These are phyloP conservation scores for Claviceps spartinae DNA, from an alignment of 2,329 filamentous ascomycete species.

Conservation along the genomic window DNA sequence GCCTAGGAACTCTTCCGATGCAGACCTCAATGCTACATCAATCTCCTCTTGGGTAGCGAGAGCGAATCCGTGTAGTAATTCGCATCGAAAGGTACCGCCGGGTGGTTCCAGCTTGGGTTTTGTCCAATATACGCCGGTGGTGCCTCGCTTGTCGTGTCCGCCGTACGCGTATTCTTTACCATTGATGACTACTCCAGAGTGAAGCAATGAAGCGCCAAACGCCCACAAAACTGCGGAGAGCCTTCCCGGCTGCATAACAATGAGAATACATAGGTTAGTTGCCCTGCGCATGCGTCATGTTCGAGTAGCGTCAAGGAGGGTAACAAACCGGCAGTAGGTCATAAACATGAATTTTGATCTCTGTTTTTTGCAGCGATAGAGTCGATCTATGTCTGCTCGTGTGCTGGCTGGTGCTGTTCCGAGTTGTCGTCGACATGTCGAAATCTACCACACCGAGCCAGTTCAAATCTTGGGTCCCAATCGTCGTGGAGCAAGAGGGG, in stretches of 20 bases:
- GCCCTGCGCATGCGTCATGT: neutral
- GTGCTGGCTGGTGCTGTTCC: constrained; percentile 13
- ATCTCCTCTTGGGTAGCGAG: constrained; percentile 56
- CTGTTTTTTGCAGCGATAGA: constrained; percentile 55
- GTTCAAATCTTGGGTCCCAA: neutral
- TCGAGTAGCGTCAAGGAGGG: neutral
- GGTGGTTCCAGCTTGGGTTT: constrained; percentile 58
- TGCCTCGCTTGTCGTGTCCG: constrained; percentile 55
- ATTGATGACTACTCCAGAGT: constrained; percentile 72
- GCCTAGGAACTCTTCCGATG: constrained; percentile 60
- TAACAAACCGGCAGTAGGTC: constrained; percentile 54
- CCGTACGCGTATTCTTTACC: constrained; percentile 75
- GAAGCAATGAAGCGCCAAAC: constrained; percentile 62
- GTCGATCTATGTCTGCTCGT: constrained; percentile 45
- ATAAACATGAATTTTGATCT: constrained; percentile 66
- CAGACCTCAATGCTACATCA: constrained; percentile 51
- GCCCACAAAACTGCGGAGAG: constrained; percentile 68
- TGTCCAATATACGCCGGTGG: constrained; percentile 77
- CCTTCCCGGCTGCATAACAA: constrained; percentile 46
- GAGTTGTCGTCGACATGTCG: constrained; percentile 16
- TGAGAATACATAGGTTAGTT: neutral
- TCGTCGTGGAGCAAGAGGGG: neutral
- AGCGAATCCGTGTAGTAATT: constrained; percentile 69
- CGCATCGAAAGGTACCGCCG: constrained; percentile 61
- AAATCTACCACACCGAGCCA: neutral